Evolutionary conservation across 2,329 filamentous ascomycete genomes (phyloP).

Genomic region (Sarocladium strictum): DNA sequence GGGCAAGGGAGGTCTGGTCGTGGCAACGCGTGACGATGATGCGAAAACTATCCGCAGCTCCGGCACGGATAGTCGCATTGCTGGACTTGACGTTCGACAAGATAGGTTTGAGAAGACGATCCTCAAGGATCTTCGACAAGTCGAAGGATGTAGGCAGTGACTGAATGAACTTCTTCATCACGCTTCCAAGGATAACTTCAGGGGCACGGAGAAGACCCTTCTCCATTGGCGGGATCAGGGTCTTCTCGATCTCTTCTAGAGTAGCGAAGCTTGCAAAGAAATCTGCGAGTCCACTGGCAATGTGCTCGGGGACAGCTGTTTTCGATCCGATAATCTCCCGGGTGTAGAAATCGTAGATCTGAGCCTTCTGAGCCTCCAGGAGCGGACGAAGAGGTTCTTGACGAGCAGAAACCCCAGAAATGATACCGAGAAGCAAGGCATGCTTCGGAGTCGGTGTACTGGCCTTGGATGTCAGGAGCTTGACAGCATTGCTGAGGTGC

Average conservation of each 20-base stretch:
- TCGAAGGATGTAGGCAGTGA: constrained; percentile 68
- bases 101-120: constrained; percentile 76
- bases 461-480: constrained; percentile 63
- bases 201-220: constrained; percentile 85
- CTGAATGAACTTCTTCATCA: constrained; percentile 66
- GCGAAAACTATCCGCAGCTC: constrained; percentile 69
- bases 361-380: constrained; percentile 58
- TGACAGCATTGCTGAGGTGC: constrained; percentile 57
- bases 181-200: constrained; percentile 77
- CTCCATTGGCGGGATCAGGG: constrained; percentile 76
- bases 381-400: constrained; percentile 56
- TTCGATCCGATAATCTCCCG: constrained; percentile 82
- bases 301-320: constrained; percentile 61
- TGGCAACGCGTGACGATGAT: constrained; percentile 58
- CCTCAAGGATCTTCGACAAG: constrained; percentile 65
- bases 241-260: constrained; percentile 65
- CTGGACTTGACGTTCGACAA: constrained; percentile 89
- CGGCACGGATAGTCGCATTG: constrained; percentile 69
- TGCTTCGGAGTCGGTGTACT: constrained; percentile 60
- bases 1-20: constrained; percentile 53
- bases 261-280: constrained; percentile 76
- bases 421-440: constrained; percentile 72
- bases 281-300: constrained; percentile 68
- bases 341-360: constrained; percentile 76
- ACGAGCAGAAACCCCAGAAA: constrained; percentile 80